phyloP scores from a whole-genome alignment of 2,329 filamentous ascomycete species.

The Phaeosphaeriaceae sp. region DNA sequence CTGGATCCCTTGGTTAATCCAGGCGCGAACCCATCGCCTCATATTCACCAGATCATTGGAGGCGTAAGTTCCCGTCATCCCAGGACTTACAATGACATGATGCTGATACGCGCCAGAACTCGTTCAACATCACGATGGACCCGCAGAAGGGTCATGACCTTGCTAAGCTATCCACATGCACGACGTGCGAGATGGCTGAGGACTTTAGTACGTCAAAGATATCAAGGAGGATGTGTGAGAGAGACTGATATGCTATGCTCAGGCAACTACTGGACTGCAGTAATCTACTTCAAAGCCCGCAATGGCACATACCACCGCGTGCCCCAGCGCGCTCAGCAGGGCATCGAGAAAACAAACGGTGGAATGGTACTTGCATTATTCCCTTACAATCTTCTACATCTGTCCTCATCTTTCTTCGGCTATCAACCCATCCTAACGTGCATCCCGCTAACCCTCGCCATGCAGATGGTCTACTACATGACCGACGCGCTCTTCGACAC shows the following conservation, averaged over 20 bases:
- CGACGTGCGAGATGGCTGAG: constrained; percentile 53
- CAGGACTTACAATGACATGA: neutral
- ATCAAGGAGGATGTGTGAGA: neutral
- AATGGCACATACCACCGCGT: constrained; percentile 51
- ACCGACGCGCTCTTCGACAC: constrained; percentile 45
- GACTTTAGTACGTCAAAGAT: constrained; percentile 30
- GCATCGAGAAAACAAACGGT: constrained; percentile 52
- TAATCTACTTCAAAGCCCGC: constrained; percentile 35
- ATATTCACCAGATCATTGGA: constrained; percentile 52
- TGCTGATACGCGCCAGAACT: constrained; percentile 37
- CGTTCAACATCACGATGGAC: constrained; percentile 57
- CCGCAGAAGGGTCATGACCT: constrained; percentile 32
- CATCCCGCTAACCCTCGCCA: too few species aligned
- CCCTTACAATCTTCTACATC: neutral
- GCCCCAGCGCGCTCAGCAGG: constrained; percentile 51
- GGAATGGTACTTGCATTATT: constrained; percentile 34
- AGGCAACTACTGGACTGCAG: constrained; percentile 44
- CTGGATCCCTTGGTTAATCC: constrained; percentile 44
- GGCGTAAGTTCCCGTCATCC: constrained; percentile 34
- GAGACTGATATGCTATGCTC: constrained; percentile 9
- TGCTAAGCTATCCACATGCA: constrained; percentile 47
- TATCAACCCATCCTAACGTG: too few species aligned
- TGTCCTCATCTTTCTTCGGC: neutral
- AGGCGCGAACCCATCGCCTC: constrained; percentile 44
- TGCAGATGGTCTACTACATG: constrained; percentile 56